These are phyloP conservation scores for Termitomyces sp. DNA, from an alignment of 768 basidiomycete species.

Conservation along the genomic window DNA sequence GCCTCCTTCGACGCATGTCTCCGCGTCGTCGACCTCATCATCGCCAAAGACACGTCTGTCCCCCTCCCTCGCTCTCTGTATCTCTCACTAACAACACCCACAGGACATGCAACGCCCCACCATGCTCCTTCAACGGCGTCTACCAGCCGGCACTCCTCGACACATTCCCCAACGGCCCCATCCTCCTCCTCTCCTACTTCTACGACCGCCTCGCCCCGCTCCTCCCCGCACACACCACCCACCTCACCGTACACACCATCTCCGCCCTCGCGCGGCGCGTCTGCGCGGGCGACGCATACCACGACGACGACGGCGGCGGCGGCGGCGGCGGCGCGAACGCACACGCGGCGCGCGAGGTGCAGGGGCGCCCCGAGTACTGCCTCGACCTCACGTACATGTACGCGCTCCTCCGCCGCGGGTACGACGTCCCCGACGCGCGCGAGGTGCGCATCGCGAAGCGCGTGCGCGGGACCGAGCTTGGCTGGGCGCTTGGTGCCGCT, in stretches of 20 bases:
- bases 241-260: conserved; percentile 45
- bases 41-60: conserved; percentile 91
- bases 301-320: not conserved
- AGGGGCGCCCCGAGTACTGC: conserved; percentile 82
- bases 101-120: conserved; percentile 84
- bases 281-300: conserved; percentile 39
- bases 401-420: conserved; percentile 78
- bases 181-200: conserved; percentile 95
- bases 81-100: not conserved
- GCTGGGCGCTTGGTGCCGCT: conserved; percentile 88
- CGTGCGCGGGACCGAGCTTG: conserved; percentile 84
- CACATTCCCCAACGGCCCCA: conserved; percentile 78
- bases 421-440: conserved; percentile 73
- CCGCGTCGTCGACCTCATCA: conserved; percentile 75
- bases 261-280: conserved; percentile 61
- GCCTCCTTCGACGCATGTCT: conserved; percentile 87
- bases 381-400: conserved; percentile 96
- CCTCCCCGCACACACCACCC: conserved; percentile 22
- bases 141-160: conserved; percentile 93
- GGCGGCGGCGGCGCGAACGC: conserved; percentile 52
- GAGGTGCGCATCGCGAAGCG: conserved; percentile 80
- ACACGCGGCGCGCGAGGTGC: conserved; percentile 41
- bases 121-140: conserved; percentile 95
- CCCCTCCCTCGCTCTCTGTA: not conserved
- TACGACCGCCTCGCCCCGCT: conserved; percentile 90